These are phyloP conservation scores for Panicum hallii DNA, from an alignment of 202 grass and related monocot species.

Conservation along the genomic window DNA sequence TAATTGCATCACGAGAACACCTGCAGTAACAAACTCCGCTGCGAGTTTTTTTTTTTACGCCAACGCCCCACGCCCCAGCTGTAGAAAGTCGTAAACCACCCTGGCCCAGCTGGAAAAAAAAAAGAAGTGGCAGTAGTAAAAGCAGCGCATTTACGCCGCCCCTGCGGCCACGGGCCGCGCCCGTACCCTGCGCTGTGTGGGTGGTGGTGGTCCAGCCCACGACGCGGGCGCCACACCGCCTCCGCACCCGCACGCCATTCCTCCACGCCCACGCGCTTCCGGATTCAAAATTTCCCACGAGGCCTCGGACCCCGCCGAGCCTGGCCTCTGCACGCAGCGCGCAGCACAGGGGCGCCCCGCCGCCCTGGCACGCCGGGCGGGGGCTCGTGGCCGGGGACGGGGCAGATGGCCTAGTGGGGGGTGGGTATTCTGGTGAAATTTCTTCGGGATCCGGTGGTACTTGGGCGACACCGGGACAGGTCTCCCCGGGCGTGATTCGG, in stretches of 20 bases:
- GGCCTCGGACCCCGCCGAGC: neutral
- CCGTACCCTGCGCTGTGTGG: neutral
- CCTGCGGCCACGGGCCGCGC: neutral
- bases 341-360: neutral
- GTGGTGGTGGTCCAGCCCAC: conserved; percentile 31
- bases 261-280: conserved; percentile 44
- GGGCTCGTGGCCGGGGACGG: neutral
- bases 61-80: neutral
- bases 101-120: conserved; percentile 20
- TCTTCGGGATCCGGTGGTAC: conserved; percentile 27
- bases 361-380: neutral
- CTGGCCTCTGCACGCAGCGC: too few species aligned
- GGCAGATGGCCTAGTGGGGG: neutral
- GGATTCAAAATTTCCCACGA: conserved; percentile 46
- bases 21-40: neutral
- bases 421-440: conserved; percentile 1
- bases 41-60: neutral
- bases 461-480: neutral
- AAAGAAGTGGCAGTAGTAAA: neutral
- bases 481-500: neutral
- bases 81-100: conserved; percentile 10
- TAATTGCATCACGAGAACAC: neutral
- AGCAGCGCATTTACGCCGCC: conserved; percentile 27
- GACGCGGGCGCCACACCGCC: conserved; percentile 38
- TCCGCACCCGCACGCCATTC: conserved; percentile 7